A percentile compares a stretch with the other conserved stretches of the same genome.
phyloP scores from a whole-genome alignment of 192 early-diverging fungal genomes.

The Mortierella claussenii region DNA sequence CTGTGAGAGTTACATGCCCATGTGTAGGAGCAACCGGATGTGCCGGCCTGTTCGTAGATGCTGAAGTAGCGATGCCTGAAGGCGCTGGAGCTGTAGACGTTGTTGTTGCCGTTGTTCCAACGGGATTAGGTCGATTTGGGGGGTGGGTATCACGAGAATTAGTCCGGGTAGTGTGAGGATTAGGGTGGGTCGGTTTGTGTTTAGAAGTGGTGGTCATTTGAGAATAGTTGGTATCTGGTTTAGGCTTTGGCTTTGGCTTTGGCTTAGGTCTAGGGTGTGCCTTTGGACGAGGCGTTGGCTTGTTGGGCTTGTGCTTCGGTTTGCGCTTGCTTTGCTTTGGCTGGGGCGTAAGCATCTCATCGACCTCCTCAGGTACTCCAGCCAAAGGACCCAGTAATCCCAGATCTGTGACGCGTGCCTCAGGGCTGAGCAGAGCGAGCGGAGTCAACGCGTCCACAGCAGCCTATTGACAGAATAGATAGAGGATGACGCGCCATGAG shows the following conservation, averaged over 20 bases:
- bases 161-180: neutral
- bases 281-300: slow-evolving; percentile 17
- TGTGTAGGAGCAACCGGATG: no score
- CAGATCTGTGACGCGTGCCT: neutral
- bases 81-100: neutral
- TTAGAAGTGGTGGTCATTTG: neutral
- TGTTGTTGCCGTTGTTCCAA: neutral
- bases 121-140: neutral
- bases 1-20: no score
- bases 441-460: neutral
- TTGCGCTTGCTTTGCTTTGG: neutral
- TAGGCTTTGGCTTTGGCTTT: slow-evolving; percentile 14
- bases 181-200: neutral
- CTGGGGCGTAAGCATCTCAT: neutral
- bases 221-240: neutral
- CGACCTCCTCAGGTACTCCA: neutral
- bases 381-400: slow-evolving; percentile 5
- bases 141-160: neutral
- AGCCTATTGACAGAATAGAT: neutral
- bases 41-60: no score
- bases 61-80: neutral
- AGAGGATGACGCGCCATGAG: neutral
- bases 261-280: neutral
- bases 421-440: neutral
- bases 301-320: neutral